Conservation (phyloP, 208 protist species). For the Crithidia thermophila region DNA sequence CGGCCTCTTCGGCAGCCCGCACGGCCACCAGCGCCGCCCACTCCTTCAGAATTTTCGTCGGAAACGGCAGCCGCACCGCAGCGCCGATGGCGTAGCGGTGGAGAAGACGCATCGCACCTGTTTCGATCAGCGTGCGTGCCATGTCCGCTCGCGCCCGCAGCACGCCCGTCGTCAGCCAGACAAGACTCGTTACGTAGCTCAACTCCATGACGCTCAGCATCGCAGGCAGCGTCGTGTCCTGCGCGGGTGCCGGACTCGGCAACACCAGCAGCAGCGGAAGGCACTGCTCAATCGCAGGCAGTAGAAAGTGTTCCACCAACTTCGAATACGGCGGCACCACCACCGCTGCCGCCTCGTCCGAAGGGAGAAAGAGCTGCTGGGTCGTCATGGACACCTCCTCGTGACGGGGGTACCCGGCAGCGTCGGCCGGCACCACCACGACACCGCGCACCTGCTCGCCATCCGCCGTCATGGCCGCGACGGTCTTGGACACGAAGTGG, state of each 20-base stretch:
- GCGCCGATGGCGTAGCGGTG: conserved; percentile 45
- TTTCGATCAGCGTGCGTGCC: conserved; percentile 52
- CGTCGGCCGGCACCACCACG: conserved; percentile 23
- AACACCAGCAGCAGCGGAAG: conserved; percentile 23
- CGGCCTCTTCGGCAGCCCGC: conserved; percentile 24
- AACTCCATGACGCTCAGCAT: conserved; percentile 36
- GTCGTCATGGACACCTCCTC: conserved; percentile 20
- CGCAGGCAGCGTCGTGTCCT: no score
- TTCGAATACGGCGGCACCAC: conserved; percentile 27
- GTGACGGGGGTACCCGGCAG: neutral
- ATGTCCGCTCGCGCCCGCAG: conserved; percentile 42
- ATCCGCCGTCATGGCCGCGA: conserved; percentile 15
- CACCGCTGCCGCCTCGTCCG: conserved; percentile 11
- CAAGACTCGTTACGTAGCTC: conserved; percentile 30
- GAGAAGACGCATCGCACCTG: conserved; percentile 37
- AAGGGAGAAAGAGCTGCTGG: conserved; percentile 23
- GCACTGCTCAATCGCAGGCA: conserved; percentile 28
- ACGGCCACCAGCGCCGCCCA: conserved; percentile 39
- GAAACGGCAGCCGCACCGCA: conserved; percentile 49
- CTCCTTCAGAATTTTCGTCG: conserved; percentile 54
- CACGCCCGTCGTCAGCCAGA: conserved; percentile 44
- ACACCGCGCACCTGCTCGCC: conserved; percentile 21
- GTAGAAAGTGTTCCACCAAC: conserved; percentile 33
- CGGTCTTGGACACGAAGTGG: conserved; percentile 4
- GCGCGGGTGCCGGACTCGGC: no score